phyloP scores from a whole-genome alignment of 2,329 filamentous ascomycete species.

The Hypoxylon sp. region DNA sequence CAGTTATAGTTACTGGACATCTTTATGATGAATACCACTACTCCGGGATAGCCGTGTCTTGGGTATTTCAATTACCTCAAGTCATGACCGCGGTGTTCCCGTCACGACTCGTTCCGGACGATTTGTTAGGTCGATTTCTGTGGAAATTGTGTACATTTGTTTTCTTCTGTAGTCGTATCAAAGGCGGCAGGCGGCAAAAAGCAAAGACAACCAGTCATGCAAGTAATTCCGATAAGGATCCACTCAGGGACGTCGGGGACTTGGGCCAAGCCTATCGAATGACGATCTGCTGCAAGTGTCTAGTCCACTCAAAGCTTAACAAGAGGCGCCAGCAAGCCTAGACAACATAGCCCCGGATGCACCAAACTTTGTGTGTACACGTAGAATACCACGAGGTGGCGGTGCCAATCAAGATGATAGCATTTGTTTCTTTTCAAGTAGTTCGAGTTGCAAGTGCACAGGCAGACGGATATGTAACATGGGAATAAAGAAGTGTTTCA shows the following conservation, averaged over 20 bases:
- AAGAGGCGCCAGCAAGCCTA: constrained; percentile 13
- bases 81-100: too few species aligned
- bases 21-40: too few species aligned
- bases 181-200: constrained; percentile 6
- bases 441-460: too few species aligned
- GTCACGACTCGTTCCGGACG: too few species aligned
- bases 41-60: too few species aligned
- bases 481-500: too few species aligned
- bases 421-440: too few species aligned
- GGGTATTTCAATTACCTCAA: too few species aligned
- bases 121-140: too few species aligned
- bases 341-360: not conserved
- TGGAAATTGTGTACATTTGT: too few species aligned
- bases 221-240: constrained; percentile 33
- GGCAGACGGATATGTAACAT: too few species aligned
- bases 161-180: not conserved
- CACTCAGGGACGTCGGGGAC: constrained; percentile 18
- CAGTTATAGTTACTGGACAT: too few species aligned
- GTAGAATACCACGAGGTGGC: constrained; percentile 29
- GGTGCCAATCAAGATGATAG: constrained; percentile 6
- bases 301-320: constrained; percentile 24
- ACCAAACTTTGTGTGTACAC: constrained; percentile 11
- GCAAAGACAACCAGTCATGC: constrained; percentile 23
- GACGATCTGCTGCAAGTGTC: constrained; percentile 30
- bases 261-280: constrained; percentile 25